Conservation (phyloP, 2,329 filamentous ascomycete species). For the Endocalyx cinctus region DNA sequence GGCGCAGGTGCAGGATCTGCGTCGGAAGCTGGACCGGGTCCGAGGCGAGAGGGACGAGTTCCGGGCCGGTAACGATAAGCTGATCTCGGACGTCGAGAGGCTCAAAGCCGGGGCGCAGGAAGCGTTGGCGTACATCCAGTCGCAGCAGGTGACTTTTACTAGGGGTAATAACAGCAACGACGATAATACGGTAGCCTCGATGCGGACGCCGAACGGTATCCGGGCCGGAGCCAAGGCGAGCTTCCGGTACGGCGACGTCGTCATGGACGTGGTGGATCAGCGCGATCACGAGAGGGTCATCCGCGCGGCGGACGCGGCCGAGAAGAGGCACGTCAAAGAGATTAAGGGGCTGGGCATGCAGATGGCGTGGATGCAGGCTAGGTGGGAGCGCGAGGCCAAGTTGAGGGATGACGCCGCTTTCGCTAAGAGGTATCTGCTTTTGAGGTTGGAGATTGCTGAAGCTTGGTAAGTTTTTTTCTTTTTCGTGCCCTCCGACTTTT, state of each 20-base stretch:
- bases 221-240: slow-evolving; percentile 23
- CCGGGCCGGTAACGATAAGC: slow-evolving; percentile 49
- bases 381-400: slow-evolving; percentile 72
- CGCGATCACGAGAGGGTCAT: slow-evolving; percentile 43
- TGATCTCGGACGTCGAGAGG: slow-evolving; percentile 46
- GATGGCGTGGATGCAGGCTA: slow-evolving; percentile 83
- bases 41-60: slow-evolving; percentile 60
- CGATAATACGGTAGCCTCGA: slow-evolving; percentile 15
- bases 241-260: slow-evolving; percentile 39
- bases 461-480: slow-evolving; percentile 68
- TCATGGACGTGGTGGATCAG: slow-evolving; percentile 43
- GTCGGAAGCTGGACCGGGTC: slow-evolving; percentile 64
- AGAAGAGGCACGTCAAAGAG: slow-evolving; percentile 68
- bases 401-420: slow-evolving; percentile 78
- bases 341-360: slow-evolving; percentile 80
- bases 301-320: slow-evolving; percentile 54
- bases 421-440: slow-evolving; percentile 77
- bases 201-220: slow-evolving; percentile 9
- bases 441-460: slow-evolving; percentile 77
- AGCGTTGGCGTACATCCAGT: slow-evolving; percentile 31
- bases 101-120: slow-evolving; percentile 37
- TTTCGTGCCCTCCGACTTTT: not conserved
- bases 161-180: no score
- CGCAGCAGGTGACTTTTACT: no score
- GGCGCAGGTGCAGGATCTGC: slow-evolving; percentile 41